Base-by-base conservation (phyloP, 371 early-diverging fungal genomes). In the Mortierella sp. region DNA sequence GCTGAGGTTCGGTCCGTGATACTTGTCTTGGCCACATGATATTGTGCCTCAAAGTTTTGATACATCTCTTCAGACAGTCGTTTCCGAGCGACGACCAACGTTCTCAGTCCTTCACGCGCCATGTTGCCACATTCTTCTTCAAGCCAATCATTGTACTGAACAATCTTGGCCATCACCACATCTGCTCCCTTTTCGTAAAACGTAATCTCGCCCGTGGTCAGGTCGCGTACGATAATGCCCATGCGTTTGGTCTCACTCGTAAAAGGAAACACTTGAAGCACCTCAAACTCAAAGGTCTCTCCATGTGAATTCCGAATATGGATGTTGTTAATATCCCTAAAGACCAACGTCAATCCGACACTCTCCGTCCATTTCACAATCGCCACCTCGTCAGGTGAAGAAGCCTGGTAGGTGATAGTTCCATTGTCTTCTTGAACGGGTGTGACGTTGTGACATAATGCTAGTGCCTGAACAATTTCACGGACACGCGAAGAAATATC, bases 341-440 rank as follows among this genome's bases (percentile, higher is more conserved):
- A 84, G 4, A 93, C 87, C 28, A 99, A 82, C 1, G 92, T 86
- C 37, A 99, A 75, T 7, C 99, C 99, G 62, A 99, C 92, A 19
- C 85, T 83, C 66, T 95, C 95, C 15, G 97, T 94, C 97, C 97
- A 99, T 70, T 94, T 89, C 18, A 99, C 98, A 65, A 99, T 98
- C 0, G 99, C 99, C 3, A 99, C 92, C 82, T 99, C 99, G 84
- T 99, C 99, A 9, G 99, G 99, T 37, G 97, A 96, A n/a, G 98
- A 94, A 0, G 99, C 99, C 82, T 99, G 99, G 77, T 98, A 99
- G 15, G 91, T 85, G 59, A 86, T 81, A 21, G 70, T 71, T 25
- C 84, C 88, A 68, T 84, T 82, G 4, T 87, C 80, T 29, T 85
- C 88, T 9, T 84, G 81, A 1, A 88, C 88, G 6, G 93, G 94